phyloP scores from a whole-genome alignment of 306 rosid genomes.

The Inga oerstediana region DNA sequence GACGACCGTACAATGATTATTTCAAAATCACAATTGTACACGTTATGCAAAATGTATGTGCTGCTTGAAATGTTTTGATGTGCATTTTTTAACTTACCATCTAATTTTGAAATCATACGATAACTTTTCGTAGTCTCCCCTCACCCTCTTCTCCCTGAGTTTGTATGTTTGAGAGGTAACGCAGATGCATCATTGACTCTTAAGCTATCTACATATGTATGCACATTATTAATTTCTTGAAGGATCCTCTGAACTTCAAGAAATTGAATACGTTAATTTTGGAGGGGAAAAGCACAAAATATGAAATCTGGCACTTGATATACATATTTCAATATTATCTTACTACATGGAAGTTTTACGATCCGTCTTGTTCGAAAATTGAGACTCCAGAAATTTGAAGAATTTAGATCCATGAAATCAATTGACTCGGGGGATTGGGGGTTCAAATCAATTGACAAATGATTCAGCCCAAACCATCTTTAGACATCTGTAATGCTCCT shows the following conservation, averaged over 20 bases:
- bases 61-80: not conserved
- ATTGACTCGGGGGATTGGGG: not conserved
- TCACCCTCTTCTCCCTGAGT: no score
- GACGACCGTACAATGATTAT: not conserved
- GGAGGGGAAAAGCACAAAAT: not conserved
- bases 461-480: not conserved
- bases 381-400: not conserved
- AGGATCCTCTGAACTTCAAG: not conserved
- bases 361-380: not conserved
- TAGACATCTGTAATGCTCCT: not conserved
- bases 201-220: no score
- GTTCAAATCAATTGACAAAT: not conserved
- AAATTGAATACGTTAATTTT: not conserved
- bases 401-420: not conserved
- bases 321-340: not conserved
- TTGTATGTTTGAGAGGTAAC: no score
- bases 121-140: no score
- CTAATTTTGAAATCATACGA: no score
- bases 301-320: not conserved
- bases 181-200: no score
- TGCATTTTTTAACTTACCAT: not conserved
- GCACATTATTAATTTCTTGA: no score
- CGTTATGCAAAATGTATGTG: not conserved
- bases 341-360: not conserved
- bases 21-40: not conserved